Evolutionary conservation across 2,329 filamentous ascomycete species (phyloP), one percentile per base, ranked within the genome.

Genomic region (Neophaeococcomyces aloes): DNA sequence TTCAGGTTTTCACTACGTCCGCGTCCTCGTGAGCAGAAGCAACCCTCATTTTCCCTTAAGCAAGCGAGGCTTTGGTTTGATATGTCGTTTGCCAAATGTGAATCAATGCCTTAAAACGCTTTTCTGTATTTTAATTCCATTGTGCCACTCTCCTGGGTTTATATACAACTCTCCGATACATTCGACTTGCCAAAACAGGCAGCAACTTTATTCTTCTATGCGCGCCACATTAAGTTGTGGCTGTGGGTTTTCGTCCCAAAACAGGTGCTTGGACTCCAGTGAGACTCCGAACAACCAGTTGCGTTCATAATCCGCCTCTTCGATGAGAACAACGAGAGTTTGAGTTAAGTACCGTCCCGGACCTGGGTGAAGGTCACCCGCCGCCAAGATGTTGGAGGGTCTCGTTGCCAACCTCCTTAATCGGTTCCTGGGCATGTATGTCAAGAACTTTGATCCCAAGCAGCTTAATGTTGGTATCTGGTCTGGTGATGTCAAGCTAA

Each of bases 361-460:
- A 78, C 81, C 83, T 61, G 82, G 82, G 78, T 82, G 59, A 86
- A 77, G 83, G 75, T 78, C 71, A 61, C 61, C 64, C 56, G 57
- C 64, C 63, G 64, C 68, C 73, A 74, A 63, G 59, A 98, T 99
- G 91, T 79, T 99, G 69, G 91, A 98, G 76, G 86, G 88, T 56
- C 75, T 99, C 56, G 91, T 96, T 52, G 87, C 91, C 57, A 93
- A 89, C 67, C 75, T 99, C 72, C 81, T 99, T 57, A 98, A 98
- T 72, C 84, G 93, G 71, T 96, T 98, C 68, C 70, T 99, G 78
- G 93, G 91, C 75, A 94, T 96, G 83, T 98, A 98, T 66, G 89
- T 99, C 66, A 88, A 94, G 75, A 96, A 98, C 68, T 98, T 99
- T 63, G 91, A 99, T 65, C 86, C 91, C 43, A 83, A 86, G 59